Evolutionary conservation across 1,284 basidiomycete species (phyloP).

Genomic region (Porodaedalea pini): DNA sequence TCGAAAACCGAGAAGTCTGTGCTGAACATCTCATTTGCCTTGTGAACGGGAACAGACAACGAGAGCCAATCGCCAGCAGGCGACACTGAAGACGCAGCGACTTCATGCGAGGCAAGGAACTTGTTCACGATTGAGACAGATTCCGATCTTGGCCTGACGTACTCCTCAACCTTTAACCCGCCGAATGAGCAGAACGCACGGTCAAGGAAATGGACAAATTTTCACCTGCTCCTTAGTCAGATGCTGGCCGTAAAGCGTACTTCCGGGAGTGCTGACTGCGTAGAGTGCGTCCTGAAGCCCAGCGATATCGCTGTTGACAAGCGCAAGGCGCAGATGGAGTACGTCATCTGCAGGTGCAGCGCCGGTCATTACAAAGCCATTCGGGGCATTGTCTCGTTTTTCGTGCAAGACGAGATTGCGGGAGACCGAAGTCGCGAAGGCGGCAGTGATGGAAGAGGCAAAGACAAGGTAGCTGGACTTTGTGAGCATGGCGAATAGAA

Average conservation of each 20-base stretch:
- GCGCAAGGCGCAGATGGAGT: conserved; percentile 28
- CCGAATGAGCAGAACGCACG: not conserved
- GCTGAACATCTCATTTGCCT: conserved; percentile 22
- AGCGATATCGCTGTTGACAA: conserved; percentile 24
- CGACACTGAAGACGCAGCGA: conserved; percentile 17
- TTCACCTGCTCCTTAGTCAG: conserved; percentile 30
- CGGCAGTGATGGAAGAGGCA: conserved; percentile 13
- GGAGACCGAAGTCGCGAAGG: conserved; percentile 14
- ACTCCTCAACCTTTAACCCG: conserved; percentile 22
- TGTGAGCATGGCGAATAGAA: too few species aligned
- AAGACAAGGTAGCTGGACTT: conserved; percentile 13
- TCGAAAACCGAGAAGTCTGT: conserved; percentile 22
- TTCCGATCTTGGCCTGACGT: conserved; percentile 23
- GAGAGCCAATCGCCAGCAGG: conserved; percentile 27
- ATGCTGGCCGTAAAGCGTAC: conserved; percentile 28
- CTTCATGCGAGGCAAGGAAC: conserved; percentile 21
- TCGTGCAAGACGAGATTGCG: conserved; percentile 26
- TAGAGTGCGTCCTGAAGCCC: conserved; percentile 27
- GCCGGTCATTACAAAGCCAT: conserved; percentile 24
- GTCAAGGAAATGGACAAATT: not conserved
- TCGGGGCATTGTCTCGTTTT: conserved; percentile 22
- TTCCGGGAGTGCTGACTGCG: conserved; percentile 30
- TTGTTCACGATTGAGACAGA: conserved; percentile 21
- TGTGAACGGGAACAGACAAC: conserved; percentile 21
- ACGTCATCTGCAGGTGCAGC: conserved; percentile 23